Percentiles rank a stretch among this genome's conserved stretches.
phyloP scores from a whole-genome alignment of 139 green algal genomes.

The Zygnema cylindricum region DNA sequence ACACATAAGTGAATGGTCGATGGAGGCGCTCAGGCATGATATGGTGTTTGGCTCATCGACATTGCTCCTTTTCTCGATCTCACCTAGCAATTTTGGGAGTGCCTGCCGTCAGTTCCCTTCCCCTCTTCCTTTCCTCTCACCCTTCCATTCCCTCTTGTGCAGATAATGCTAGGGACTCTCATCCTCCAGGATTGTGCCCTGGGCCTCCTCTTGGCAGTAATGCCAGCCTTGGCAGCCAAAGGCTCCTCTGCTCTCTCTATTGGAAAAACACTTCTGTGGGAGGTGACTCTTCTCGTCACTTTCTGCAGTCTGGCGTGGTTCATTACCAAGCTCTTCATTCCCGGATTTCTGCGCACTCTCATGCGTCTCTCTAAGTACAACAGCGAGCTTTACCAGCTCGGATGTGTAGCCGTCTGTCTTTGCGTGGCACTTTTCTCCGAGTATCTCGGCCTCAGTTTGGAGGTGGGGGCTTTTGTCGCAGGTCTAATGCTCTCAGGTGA shows the following conservation, averaged over 20 bases:
- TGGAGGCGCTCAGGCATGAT: no score
- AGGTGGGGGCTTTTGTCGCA: constrained; percentile 92
- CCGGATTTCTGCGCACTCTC: constrained; percentile 68
- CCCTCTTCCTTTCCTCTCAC: no score
- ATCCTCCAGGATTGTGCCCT: constrained; percentile 91
- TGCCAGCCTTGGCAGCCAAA: constrained; percentile 78
- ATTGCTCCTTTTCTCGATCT: no score
- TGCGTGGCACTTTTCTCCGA: constrained; percentile 65
- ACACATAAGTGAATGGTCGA: no score
- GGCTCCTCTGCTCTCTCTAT: constrained; percentile 10
- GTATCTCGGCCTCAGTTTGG: constrained; percentile 73
- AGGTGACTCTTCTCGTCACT: constrained; percentile 40
- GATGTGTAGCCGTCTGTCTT: constrained; percentile 82
- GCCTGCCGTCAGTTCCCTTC: no score
- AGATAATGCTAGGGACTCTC: constrained; percentile 92
- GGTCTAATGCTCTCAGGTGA: constrained; percentile 78
- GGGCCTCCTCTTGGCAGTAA: constrained; percentile 92
- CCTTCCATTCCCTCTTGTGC: constrained; percentile 22
- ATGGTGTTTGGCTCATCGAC: no score
- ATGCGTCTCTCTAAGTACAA: constrained; percentile 59
- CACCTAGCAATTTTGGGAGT: no score
- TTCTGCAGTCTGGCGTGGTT: constrained; percentile 63
- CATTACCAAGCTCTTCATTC: constrained; percentile 71
- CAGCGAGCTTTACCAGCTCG: constrained; percentile 84
- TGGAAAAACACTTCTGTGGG: constrained; percentile 5